phyloP scores from a whole-genome alignment of 129 eudicot genomes.

The Deinandra increscens region DNA sequence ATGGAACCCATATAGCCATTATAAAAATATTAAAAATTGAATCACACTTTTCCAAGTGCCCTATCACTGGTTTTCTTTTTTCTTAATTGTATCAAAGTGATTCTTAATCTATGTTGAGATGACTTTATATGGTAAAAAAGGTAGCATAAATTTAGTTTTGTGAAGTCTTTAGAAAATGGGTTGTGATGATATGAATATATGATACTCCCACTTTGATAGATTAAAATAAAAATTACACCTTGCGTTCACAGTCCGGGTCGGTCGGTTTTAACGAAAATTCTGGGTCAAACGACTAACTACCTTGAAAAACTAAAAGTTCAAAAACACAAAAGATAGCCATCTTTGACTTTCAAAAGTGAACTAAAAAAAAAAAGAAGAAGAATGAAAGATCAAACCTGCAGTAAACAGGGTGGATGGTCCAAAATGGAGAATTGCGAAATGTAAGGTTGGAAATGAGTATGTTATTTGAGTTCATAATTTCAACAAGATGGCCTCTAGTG shows the following conservation, averaged over 20 bases:
- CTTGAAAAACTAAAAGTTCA: no score
- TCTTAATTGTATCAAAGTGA: conserved; percentile 12
- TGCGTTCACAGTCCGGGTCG: neutral
- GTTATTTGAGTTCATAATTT: conserved; percentile 71
- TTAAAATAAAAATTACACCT: neutral
- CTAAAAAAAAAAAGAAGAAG: neutral
- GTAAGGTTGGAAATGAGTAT: conserved; percentile 87
- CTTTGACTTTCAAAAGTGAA: conserved; percentile 19
- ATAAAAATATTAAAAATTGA: conserved; percentile 13
- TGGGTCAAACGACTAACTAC: neutral
- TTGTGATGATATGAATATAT: conserved; percentile 15
- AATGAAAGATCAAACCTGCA: conserved; percentile 58
- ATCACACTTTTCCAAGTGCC: conserved; percentile 9
- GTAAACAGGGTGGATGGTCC: conserved; percentile 98
- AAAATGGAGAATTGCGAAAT: conserved; percentile 84
- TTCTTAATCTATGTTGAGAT: conserved; percentile 12
- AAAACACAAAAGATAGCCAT: neutral
- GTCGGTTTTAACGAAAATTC: neutral
- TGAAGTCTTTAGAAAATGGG: neutral
- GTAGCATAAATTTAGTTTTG: neutral
- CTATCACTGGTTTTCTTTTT: conserved; percentile 18
- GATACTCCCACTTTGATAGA: neutral
- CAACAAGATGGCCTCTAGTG: conserved; percentile 98
- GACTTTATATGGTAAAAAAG: conserved; percentile 10
- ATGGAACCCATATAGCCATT: conserved; percentile 22